Evolutionary conservation across 129 eudicot genomes (phyloP).

Genomic region (Mikania micrantha): DNA sequence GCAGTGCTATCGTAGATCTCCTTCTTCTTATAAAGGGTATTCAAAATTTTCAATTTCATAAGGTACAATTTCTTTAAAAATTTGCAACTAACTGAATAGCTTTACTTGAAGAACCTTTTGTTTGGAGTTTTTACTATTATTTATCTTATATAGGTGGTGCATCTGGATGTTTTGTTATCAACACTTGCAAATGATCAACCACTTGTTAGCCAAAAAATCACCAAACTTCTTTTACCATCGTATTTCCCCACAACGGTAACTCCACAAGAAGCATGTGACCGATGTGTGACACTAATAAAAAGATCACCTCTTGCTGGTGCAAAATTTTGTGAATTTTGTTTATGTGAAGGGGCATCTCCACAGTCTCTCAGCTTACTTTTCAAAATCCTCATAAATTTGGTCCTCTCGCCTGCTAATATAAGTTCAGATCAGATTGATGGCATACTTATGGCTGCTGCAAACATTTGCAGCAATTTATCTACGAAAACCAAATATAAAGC

Average conservation of each 20-base stretch:
- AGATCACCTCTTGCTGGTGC: slow-evolving; percentile 94
- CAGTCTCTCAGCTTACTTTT: slow-evolving; percentile 53
- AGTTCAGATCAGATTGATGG: slow-evolving; percentile 54
- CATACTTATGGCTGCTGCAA: slow-evolving; percentile 54
- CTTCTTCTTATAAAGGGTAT: slow-evolving; percentile 64
- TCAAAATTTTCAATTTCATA: slow-evolving; percentile 74
- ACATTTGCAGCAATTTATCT: slow-evolving; percentile 52
- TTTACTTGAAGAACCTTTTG: neutral
- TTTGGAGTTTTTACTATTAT: neutral
- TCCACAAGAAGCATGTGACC: slow-evolving; percentile 74
- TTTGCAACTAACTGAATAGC: neutral
- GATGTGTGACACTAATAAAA: slow-evolving; percentile 72
- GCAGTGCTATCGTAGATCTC: slow-evolving; percentile 67
- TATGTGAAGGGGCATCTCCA: slow-evolving; percentile 67
- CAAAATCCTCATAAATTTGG: slow-evolving; percentile 37
- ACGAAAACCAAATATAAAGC: slow-evolving; percentile 33
- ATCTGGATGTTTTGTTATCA: slow-evolving; percentile 48
- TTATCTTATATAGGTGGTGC: slow-evolving; percentile 54
- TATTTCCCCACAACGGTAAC: slow-evolving; percentile 72
- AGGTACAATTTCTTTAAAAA: slow-evolving; percentile 39
- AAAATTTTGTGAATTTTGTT: slow-evolving; percentile 78
- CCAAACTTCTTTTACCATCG: slow-evolving; percentile 84
- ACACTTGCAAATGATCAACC: slow-evolving; percentile 80
- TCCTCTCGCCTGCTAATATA: slow-evolving; percentile 37
- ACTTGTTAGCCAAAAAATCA: slow-evolving; percentile 68